phyloP scores from a whole-genome alignment of 1,284 basidiomycete genomes.

The Boletus smithii region DNA sequence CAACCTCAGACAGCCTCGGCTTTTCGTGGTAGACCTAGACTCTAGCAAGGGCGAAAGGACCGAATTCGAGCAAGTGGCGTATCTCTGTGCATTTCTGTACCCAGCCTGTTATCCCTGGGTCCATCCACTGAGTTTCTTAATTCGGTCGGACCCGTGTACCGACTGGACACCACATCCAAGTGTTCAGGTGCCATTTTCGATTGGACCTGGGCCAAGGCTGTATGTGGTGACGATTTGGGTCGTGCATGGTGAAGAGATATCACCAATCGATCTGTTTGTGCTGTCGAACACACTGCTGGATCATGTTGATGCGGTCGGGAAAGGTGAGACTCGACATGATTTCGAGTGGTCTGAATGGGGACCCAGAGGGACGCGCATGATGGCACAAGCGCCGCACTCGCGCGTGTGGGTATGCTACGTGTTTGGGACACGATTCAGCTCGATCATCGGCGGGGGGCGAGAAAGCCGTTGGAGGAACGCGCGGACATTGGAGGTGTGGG shows the following conservation, averaged over 20 bases:
- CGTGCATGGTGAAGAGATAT: constrained; percentile 22
- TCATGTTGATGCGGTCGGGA: constrained; percentile 27
- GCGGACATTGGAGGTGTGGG: constrained; percentile 41
- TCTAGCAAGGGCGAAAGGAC: constrained; percentile 23
- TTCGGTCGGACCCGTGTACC: constrained; percentile 58
- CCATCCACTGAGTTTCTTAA: constrained; percentile 35
- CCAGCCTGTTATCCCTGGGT: constrained; percentile 34
- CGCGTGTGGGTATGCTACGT: constrained; percentile 58
- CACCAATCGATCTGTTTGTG: constrained; percentile 45
- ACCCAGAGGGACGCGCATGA: constrained; percentile 42
- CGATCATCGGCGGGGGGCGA: constrained; percentile 13
- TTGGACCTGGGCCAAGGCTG: constrained; percentile 43
- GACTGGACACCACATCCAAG: constrained; percentile 38
- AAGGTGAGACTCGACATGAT: constrained; percentile 19
- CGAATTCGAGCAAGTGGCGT: constrained; percentile 30
- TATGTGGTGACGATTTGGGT: constrained; percentile 48
- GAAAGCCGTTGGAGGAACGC: constrained; percentile 27
- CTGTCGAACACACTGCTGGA: constrained; percentile 44
- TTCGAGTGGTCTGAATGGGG: constrained; percentile 56
- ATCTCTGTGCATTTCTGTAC: constrained; percentile 41
- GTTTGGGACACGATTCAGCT: constrained; percentile 48
- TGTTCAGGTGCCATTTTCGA: constrained; percentile 46
- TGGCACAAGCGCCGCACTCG: constrained; percentile 36
- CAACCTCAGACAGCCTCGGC: constrained; percentile 15
- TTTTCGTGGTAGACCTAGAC: constrained; percentile 36